phyloP scores from a whole-genome alignment of 208 protist species.

The Trypanosoma vivax region DNA sequence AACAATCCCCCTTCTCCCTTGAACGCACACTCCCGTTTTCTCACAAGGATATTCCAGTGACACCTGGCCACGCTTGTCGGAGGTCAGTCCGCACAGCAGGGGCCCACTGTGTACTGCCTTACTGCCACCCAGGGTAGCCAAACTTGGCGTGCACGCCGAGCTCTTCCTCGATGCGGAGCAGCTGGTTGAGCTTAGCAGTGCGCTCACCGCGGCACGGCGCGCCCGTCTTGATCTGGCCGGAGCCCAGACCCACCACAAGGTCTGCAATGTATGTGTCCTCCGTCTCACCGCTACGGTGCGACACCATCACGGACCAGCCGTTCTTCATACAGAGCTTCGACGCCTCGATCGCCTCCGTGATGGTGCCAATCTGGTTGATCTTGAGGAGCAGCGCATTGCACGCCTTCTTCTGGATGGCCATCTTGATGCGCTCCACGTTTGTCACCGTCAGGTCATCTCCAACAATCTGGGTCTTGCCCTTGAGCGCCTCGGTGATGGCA shows the following conservation, averaged over 20 bases:
- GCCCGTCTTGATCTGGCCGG: slow-evolving; percentile 98
- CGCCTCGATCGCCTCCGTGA: slow-evolving; percentile 97
- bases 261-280: slow-evolving; percentile 99
- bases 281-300: slow-evolving; percentile 98
- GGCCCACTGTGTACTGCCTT: too few species aligned
- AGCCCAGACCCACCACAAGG: slow-evolving; percentile 95
- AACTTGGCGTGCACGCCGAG: slow-evolving; percentile 67
- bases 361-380: slow-evolving; percentile 99
- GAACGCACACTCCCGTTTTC: too few species aligned
- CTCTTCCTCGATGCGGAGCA: slow-evolving; percentile 98
- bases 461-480: slow-evolving; percentile 92
- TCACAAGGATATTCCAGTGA: too few species aligned
- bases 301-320: slow-evolving; percentile 87
- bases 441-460: slow-evolving; percentile 98
- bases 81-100: too few species aligned
- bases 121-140: slow-evolving; percentile 71
- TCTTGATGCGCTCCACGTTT: slow-evolving; percentile 95
- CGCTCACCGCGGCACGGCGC: slow-evolving; percentile 97
- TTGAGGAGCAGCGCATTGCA: slow-evolving; percentile 99
- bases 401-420: slow-evolving; percentile 83
- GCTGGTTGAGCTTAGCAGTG: slow-evolving; percentile 99
- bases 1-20: too few species aligned
- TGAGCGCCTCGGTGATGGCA: slow-evolving; percentile 67
- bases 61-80: too few species aligned
- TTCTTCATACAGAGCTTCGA: slow-evolving; percentile 75